Conservation (phyloP, 176 grass and related monocot genomes). For the Pontederia paniculata region DNA sequence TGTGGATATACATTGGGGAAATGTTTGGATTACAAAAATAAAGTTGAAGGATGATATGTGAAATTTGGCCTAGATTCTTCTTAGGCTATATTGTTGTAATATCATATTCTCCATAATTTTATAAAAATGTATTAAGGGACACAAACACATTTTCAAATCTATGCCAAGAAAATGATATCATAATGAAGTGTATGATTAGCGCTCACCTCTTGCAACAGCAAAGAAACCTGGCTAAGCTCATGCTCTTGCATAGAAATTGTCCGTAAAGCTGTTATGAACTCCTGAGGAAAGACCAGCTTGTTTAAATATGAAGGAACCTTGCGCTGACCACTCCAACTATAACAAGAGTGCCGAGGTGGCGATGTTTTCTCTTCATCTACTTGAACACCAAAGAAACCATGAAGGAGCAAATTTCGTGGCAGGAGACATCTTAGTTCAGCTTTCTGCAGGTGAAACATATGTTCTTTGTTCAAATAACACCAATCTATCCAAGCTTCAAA, state of each 20-base stretch:
- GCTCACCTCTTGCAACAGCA: conserved; percentile 52
- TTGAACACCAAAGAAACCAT: conserved; percentile 60
- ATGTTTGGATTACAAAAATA: no score
- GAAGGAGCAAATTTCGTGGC: conserved; percentile 56
- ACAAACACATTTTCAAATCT: no score
- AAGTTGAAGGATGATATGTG: no score
- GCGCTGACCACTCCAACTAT: conserved; percentile 77
- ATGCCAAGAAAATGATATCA: no score
- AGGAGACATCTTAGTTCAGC: conserved; percentile 80
- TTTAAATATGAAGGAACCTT: conserved; percentile 69
- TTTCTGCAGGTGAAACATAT: conserved; percentile 40
- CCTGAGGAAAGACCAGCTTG: conserved; percentile 64
- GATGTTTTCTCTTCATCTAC: conserved; percentile 25
- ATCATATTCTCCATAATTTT: no score
- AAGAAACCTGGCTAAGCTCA: conserved; percentile 51
- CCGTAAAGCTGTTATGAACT: conserved; percentile 55
- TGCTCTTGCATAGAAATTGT: conserved; percentile 91
- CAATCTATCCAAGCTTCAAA: neutral
- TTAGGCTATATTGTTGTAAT: no score
- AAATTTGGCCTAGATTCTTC: no score
- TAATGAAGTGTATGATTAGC: neutral
- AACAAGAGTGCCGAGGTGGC: conserved; percentile 25
- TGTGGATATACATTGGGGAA: no score
- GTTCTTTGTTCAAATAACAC: conserved; percentile 14
- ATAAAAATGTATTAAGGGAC: no score